Conservation (phyloP, 106 monocot species). For the Acorus gramineus region DNA sequence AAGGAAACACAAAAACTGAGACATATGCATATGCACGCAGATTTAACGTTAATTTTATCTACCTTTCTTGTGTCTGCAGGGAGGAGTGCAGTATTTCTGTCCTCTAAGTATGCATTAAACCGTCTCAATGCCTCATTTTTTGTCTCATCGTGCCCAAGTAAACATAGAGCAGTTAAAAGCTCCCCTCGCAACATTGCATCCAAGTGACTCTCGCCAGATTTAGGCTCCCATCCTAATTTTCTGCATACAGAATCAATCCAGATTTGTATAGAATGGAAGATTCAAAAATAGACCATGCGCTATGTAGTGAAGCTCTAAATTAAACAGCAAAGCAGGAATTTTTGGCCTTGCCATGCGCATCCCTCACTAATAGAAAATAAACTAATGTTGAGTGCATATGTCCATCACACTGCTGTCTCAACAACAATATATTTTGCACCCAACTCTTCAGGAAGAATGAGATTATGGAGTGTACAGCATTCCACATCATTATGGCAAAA, state of each 20-base stretch:
- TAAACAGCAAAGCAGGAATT: too few relatives aligned
- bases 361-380: too few relatives aligned
- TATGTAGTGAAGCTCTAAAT: too few relatives aligned
- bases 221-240: constrained; percentile 82
- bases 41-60: not conserved
- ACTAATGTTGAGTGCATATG: too few relatives aligned
- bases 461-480: too few relatives aligned
- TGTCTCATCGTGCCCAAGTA: constrained; percentile 65
- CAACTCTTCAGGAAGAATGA: too few relatives aligned
- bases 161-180: constrained; percentile 60
- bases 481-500: too few relatives aligned
- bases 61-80: constrained; percentile 89
- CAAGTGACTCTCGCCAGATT: constrained; percentile 74
- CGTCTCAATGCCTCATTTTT: constrained; percentile 60
- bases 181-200: constrained; percentile 75
- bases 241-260: constrained; percentile 19
- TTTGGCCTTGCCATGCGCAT: too few relatives aligned
- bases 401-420: too few relatives aligned
- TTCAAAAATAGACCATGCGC: too few relatives aligned
- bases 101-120: constrained; percentile 52
- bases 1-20: not conserved
- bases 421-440: too few relatives aligned
- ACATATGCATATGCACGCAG: not conserved
- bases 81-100: constrained; percentile 56
- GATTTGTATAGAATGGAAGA: too few relatives aligned